Conservation (phyloP, 2,329 filamentous ascomycete species). For the Calycina marina region DNA sequence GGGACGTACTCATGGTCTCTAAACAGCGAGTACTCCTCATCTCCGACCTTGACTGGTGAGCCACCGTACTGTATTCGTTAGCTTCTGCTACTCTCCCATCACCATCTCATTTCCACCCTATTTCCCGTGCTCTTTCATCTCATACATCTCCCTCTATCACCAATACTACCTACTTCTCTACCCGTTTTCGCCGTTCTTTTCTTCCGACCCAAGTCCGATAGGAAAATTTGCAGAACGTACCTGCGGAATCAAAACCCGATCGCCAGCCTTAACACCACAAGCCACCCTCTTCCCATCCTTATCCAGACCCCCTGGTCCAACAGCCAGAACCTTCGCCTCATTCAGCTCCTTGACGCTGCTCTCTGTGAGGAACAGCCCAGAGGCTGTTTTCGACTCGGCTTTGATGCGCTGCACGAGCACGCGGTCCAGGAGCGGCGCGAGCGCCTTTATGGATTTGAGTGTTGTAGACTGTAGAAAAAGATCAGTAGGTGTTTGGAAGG, state of each 20-base stretch:
- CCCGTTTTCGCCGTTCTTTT: neutral
- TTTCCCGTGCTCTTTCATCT: neutral
- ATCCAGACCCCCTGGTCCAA: constrained; percentile 78
- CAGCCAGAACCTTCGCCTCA: constrained; percentile 90
- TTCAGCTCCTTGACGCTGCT: constrained; percentile 95
- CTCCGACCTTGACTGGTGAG: constrained; percentile 89
- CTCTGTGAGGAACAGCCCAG: constrained; percentile 96
- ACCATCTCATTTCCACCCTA: constrained; percentile 1
- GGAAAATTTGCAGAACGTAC: constrained; percentile 33
- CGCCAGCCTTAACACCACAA: constrained; percentile 69
- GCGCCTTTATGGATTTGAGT: constrained; percentile 88
- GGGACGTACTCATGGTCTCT: constrained; percentile 82
- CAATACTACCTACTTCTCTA: too few relatives aligned
- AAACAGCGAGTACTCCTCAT: constrained; percentile 93
- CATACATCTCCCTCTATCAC: constrained; percentile 1
- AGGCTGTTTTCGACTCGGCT: constrained; percentile 89
- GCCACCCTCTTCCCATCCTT: constrained; percentile 78
- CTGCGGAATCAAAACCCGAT: constrained; percentile 92
- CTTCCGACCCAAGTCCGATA: constrained; percentile 1
- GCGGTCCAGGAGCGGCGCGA: constrained; percentile 91
- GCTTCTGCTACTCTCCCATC: neutral
- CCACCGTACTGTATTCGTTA: constrained; percentile 59
- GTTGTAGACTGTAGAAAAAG: constrained; percentile 43
- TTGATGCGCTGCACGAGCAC: constrained; percentile 97
- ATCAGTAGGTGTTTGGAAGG: neutral